These are phyloP conservation scores for Cerioporus squamosus DNA, from an alignment of 1,284 basidiomycete species.

Conservation along the genomic window DNA sequence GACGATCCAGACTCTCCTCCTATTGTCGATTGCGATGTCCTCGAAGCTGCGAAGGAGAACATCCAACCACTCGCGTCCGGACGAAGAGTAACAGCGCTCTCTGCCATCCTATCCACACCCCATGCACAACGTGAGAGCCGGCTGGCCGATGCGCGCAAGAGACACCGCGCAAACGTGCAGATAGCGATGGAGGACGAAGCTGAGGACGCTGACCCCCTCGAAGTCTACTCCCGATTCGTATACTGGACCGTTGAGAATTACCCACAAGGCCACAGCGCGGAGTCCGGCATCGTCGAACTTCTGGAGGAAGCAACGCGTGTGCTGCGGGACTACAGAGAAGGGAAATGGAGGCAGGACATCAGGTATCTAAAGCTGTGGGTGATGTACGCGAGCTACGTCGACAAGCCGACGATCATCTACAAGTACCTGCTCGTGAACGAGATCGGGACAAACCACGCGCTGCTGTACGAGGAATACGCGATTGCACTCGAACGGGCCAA, in stretches of 20 bases:
- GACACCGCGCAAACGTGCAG: constrained; percentile 58
- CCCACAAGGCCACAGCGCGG: constrained; percentile 65
- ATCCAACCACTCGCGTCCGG: constrained; percentile 79
- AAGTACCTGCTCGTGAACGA: constrained; percentile 88
- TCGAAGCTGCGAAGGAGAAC: constrained; percentile 85
- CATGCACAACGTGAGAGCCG: constrained; percentile 73
- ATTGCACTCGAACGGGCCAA: constrained; percentile 77
- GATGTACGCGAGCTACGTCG: constrained; percentile 84
- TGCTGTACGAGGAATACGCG: constrained; percentile 94
- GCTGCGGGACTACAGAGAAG: constrained; percentile 69
- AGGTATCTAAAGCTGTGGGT: constrained; percentile 94
- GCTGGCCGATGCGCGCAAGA: constrained; percentile 61
- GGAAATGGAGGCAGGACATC: constrained; percentile 70
- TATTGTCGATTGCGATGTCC: constrained; percentile 76
- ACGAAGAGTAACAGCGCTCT: constrained; percentile 73
- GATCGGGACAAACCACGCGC: constrained; percentile 81
- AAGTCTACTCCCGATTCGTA: constrained; percentile 65
- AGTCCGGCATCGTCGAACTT: constrained; percentile 80
- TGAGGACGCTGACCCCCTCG: constrained; percentile 50
- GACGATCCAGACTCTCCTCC: constrained; percentile 25
- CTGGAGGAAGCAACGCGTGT: constrained; percentile 83
- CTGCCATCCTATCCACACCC: constrained; percentile 71
- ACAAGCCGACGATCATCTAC: constrained; percentile 77
- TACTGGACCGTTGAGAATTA: constrained; percentile 76
- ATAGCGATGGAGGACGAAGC: constrained; percentile 59